Evolutionary conservation across 768 basidiomycete genomes (phyloP).

Genomic region (Lentinula sp.): DNA sequence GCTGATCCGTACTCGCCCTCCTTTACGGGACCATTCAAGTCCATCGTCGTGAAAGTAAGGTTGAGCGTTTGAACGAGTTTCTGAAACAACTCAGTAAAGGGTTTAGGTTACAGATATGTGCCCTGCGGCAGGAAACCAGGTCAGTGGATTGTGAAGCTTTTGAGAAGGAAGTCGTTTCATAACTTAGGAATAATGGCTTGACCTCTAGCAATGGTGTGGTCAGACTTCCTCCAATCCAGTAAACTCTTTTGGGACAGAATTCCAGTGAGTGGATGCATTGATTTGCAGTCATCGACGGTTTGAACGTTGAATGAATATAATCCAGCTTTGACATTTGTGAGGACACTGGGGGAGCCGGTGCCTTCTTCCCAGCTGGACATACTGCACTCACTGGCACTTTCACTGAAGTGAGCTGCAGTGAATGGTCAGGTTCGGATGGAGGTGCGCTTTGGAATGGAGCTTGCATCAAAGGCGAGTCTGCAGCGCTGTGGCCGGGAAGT

Average conservation of each 20-base stretch:
- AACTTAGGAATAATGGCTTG: background rate
- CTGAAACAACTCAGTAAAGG: background rate
- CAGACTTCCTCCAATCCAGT: constrained; percentile 34
- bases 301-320: background rate
- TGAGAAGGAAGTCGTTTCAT: background rate
- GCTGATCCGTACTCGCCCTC: constrained; percentile 48
- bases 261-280: constrained; percentile 35
- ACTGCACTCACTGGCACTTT: constrained; percentile 52
- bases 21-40: constrained; percentile 44
- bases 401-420: constrained; percentile 49
- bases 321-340: constrained; percentile 55
- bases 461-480: constrained; percentile 44
- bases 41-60: constrained; percentile 48
- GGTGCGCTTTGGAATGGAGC: constrained; percentile 38
- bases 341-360: constrained; percentile 44
- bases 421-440: constrained; percentile 53
- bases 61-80: background rate
- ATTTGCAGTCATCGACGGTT: too few relatives aligned
- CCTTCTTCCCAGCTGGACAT: constrained; percentile 54
- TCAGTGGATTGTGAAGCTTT: constrained; percentile 7
- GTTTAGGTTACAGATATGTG: constrained; percentile 31
- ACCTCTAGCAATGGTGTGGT: constrained; percentile 42
- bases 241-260: constrained; percentile 36
- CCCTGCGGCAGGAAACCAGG: constrained; percentile 40
- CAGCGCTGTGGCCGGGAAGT: constrained; percentile 43